Evolutionary conservation across 768 basidiomycete genomes (phyloP).

Genomic region (Trametes villosa): DNA sequence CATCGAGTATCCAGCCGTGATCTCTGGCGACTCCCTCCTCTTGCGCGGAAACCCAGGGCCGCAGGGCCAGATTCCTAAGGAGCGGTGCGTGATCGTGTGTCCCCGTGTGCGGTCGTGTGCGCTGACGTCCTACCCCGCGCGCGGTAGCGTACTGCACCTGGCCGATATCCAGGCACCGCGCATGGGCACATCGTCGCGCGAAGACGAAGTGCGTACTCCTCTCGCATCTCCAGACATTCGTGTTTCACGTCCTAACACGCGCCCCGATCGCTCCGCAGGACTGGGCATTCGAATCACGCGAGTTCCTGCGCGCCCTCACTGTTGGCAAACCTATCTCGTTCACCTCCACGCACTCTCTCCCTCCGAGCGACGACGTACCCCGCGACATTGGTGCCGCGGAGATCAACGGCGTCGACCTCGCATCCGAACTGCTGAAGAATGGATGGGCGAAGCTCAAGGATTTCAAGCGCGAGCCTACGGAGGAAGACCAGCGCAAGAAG

Average conservation of each 20-base stretch:
- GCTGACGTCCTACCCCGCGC: conserved; percentile 8
- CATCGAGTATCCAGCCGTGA: conserved; percentile 62
- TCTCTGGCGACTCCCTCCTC: conserved; percentile 89
- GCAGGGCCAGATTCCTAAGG: conserved; percentile 89
- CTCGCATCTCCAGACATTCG: background rate
- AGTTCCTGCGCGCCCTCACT: conserved; percentile 81
- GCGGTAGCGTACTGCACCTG: conserved; percentile 81
- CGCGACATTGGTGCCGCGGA: conserved; percentile 83
- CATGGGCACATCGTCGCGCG: conserved; percentile 72
- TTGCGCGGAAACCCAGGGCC: conserved; percentile 76
- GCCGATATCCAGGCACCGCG: conserved; percentile 87
- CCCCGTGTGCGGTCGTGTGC: background rate
- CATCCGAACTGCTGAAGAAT: conserved; percentile 74
- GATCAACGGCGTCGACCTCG: conserved; percentile 71
- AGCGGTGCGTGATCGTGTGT: conserved; percentile 59
- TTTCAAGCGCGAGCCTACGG: conserved; percentile 77
- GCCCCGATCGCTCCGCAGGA: conserved; percentile 49
- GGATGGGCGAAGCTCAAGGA: conserved; percentile 98
- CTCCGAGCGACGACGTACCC: conserved; percentile 72
- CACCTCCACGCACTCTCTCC: conserved; percentile 77
- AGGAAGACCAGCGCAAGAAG: conserved; percentile 72
- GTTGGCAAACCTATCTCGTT: conserved; percentile 94
- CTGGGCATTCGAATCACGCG: conserved; percentile 92
- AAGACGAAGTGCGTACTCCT: conserved; percentile 74
- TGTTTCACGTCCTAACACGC: no score